These are phyloP conservation scores for Hyparrhenia diplandra DNA, from an alignment of 176 grass and related monocot species.

Conservation along the genomic window DNA sequence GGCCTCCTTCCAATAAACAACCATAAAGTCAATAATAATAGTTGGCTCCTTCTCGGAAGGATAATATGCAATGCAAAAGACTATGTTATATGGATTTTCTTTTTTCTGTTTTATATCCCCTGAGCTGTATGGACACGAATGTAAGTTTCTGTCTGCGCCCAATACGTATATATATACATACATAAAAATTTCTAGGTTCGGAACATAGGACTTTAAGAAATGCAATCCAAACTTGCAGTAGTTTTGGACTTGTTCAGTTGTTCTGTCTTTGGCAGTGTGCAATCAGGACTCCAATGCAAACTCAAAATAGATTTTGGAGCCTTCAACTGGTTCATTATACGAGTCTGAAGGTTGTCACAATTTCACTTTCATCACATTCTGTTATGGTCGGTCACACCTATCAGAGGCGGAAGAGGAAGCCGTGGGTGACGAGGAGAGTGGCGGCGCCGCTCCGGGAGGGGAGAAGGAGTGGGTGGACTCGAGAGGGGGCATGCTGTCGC, in stretches of 20 bases:
- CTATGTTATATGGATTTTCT: not conserved
- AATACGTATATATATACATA: not conserved
- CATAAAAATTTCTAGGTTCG: not conserved
- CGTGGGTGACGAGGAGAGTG: too few species aligned
- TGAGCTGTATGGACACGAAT: not conserved
- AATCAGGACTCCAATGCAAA: not conserved
- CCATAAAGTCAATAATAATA: conserved; percentile 22
- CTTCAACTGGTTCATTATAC: too few species aligned
- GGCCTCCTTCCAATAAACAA: conserved; percentile 14
- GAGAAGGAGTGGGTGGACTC: too few species aligned
- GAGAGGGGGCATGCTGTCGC: too few species aligned
- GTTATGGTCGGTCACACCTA: too few species aligned
- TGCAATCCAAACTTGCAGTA: not conserved
- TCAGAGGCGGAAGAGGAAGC: too few species aligned
- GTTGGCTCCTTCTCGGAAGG: not conserved
- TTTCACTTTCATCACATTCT: too few species aligned
- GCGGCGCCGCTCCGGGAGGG: too few species aligned
- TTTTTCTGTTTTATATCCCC: too few species aligned
- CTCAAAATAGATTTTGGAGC: not conserved
- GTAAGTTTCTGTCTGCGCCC: not conserved
- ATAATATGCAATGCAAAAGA: conserved; percentile 19
- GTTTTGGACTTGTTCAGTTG: not conserved
- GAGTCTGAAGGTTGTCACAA: too few species aligned
- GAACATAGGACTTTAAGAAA: not conserved
- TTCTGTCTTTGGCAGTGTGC: not conserved